These are phyloP conservation scores for Syzygium jambos DNA, from an alignment of 345 rosid genomes.

Conservation along the genomic window DNA sequence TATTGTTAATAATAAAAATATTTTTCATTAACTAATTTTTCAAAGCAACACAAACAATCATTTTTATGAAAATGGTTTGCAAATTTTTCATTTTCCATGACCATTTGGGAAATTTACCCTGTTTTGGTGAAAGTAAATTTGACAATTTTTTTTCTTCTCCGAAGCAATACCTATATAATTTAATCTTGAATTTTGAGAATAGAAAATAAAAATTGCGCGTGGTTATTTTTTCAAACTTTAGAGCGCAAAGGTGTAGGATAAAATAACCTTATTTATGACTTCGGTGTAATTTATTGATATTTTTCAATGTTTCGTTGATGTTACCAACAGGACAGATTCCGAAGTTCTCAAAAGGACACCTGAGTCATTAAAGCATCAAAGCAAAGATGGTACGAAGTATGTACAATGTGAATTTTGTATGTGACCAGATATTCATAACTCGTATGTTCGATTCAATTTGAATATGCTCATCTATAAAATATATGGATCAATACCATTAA, in stretches of 20 bases:
- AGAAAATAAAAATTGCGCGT: no score
- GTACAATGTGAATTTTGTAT: not conserved
- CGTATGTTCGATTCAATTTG: fast-evolving
- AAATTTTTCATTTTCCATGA: no score
- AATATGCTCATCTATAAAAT: no score
- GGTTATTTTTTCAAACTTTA: no score
- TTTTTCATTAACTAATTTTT: no score
- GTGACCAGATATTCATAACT: no score
- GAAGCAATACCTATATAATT: no score
- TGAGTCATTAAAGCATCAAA: not conserved
- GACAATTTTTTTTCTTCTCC: not conserved
- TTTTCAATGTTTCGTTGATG: not conserved
- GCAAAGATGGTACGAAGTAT: not conserved
- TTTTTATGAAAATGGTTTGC: fast-evolving
- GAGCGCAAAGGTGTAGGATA: not conserved
- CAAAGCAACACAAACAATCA: not conserved
- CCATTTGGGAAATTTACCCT: no score
- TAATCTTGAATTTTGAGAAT: no score
- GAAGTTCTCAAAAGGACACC: not conserved
- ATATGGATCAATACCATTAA: no score
- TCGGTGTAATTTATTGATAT: not conserved
- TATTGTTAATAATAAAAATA: no score
- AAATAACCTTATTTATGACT: not conserved
- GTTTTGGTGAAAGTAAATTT: no score
- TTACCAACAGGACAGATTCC: not conserved